Conservation (phyloP, 1,139 yeast genomes). For the Suhomyces guaymorum region DNA sequence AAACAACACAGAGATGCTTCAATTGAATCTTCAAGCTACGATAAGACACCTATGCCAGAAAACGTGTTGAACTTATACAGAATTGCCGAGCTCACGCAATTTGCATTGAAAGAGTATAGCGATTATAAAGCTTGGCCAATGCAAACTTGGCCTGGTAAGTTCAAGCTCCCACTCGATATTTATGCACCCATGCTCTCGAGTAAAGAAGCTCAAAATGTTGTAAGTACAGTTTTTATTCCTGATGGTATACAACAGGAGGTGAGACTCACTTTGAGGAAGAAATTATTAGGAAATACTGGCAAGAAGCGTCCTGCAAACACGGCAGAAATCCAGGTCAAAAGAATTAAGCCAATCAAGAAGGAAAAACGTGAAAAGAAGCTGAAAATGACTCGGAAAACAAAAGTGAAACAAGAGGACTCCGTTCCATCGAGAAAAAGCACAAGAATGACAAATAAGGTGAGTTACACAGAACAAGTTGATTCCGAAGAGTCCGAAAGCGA, state of each 20-base stretch:
- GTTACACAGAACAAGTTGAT: conserved; percentile 36
- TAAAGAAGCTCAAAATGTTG: conserved; percentile 46
- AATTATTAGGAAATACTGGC: conserved; percentile 18
- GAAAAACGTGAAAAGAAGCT: conserved; percentile 7
- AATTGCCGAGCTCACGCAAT: conserved; percentile 73
- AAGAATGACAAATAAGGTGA: conserved; percentile 38
- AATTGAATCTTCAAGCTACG: conserved; percentile 39
- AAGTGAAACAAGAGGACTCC: conserved; percentile 3
- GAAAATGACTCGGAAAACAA: conserved; percentile 1
- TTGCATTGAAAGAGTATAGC: conserved; percentile 59
- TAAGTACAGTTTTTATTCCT: conserved; percentile 52
- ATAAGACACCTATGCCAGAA: conserved; percentile 24
- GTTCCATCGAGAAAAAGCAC: conserved; percentile 45
- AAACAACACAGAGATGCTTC: conserved; percentile 73
- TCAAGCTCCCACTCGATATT: conserved; percentile 65
- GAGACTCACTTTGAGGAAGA: conserved; percentile 27
- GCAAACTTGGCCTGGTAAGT: conserved; percentile 79
- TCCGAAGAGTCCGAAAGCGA: conserved; percentile 3
- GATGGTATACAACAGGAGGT: conserved; percentile 39
- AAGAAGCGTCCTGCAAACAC: conserved; percentile 14
- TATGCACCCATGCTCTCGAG: conserved; percentile 56
- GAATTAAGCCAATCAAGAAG: conserved; percentile 4
- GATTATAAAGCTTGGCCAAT: conserved; percentile 66
- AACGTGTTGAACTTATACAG: conserved; percentile 53
- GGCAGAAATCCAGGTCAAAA: conserved; percentile 8